These are phyloP conservation scores for Cocos nucifera DNA, from an alignment of 176 grass and related monocot species.

Conservation along the genomic window DNA sequence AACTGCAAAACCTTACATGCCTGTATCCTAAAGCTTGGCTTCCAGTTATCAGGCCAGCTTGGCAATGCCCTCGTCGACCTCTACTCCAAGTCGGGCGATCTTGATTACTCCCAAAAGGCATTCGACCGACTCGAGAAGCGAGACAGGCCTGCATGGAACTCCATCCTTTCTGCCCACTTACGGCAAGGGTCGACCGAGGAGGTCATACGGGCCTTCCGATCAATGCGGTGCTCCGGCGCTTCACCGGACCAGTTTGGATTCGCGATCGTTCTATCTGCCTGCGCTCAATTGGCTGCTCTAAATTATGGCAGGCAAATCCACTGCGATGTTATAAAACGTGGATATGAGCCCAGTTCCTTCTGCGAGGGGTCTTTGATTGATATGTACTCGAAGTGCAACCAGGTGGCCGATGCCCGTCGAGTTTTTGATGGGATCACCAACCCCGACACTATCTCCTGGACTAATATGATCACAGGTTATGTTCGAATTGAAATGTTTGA, in stretches of 20 bases:
- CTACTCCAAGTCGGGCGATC: constrained; percentile 32
- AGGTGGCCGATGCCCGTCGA: constrained; percentile 23
- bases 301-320: constrained; percentile 38
- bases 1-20: constrained; percentile 36
- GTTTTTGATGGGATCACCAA: constrained; percentile 34
- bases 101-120: constrained; percentile 21
- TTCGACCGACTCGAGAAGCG: constrained; percentile 10
- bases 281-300: constrained; percentile 17
- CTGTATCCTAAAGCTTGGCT: constrained; percentile 18
- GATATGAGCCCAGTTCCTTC: constrained; percentile 32
- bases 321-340: constrained; percentile 32
- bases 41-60: constrained; percentile 18
- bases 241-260: constrained; percentile 43
- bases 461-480: constrained; percentile 50
- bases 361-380: constrained; percentile 44
- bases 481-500: constrained; percentile 16
- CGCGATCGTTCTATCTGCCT: constrained; percentile 41
- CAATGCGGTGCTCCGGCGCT: constrained; percentile 10
- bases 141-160: constrained; percentile 24
- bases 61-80: constrained; percentile 38
- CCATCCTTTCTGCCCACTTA: constrained; percentile 31
- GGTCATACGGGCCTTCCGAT: constrained; percentile 26
- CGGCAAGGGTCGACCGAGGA: constrained; percentile 21
- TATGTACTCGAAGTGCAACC: constrained; percentile 42
- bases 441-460: constrained; percentile 50